Evolutionary conservation across 2,329 filamentous ascomycete species (phyloP), one percentile per base, ranked within the genome.

Genomic region (Ophiostoma sp.): DNA sequence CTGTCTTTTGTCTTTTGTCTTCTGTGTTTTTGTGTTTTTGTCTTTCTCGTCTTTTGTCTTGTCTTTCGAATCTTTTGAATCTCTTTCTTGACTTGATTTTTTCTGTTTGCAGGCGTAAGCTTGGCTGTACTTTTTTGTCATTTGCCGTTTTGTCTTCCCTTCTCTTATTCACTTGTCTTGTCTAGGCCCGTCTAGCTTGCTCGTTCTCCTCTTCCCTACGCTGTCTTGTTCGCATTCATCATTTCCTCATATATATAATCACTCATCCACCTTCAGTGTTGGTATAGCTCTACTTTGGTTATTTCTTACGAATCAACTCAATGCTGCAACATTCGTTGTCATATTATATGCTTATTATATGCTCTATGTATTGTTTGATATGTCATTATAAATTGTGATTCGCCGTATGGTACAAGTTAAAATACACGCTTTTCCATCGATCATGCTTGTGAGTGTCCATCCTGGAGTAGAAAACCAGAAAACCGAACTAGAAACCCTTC

Each of bases 1-100:
- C 73, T 27, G 14, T 36, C 52, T 27, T 65, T 12, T 49, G 14
- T 38, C 27, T 65, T 65, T 47, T 11, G n/a, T 44, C 6, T 64
- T 67, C 3, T 40, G 49, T 68, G 47, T 55, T 42, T 16, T 27
- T 66, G 63, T 41, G 16, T 55, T 55, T 11, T 55, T 55, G 8
- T 18, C 7, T 27, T 52, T 6, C 9, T 27, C n/a, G 4, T 55
- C n/a, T 55, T 55, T 8, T 55, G 49, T 18, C 3, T 55, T 11
- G 4, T 42, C 18, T 45, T 60, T n/a, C 65, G 3, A 27, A 12
- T 40, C 14, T 52, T 41, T 2, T 7, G 11, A 4, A 66, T 42
- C 41, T 64, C 42, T 36, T 40, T 62, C n/a, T 14, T 44, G 7
- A n/a, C 40, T 62, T 62, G 11, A 18, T 52, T n/a, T 52, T 52